These are phyloP conservation scores for Labyrinthula sp. DNA, from an alignment of 352 stramenopile species.

Conservation along the genomic window DNA sequence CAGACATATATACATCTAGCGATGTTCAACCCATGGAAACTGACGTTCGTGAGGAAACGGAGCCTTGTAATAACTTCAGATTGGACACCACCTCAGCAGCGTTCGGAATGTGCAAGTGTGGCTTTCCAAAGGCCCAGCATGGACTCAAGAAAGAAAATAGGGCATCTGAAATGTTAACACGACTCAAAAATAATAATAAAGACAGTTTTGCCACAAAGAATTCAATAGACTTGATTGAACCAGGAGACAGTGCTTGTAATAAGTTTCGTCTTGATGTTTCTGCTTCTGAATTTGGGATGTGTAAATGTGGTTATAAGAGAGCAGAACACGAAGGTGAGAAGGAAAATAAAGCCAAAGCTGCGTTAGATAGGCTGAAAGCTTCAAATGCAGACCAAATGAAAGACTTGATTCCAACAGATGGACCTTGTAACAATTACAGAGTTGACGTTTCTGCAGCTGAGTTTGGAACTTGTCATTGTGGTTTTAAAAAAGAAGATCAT, in stretches of 20 bases:
- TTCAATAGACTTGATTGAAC: too few relatives aligned
- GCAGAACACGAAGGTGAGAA: conserved; percentile 21
- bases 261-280: conserved; percentile 28
- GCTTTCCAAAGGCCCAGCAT: conserved; percentile 13
- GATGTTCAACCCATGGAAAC: too few relatives aligned
- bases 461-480: conserved; percentile 20
- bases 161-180: conserved; percentile 8
- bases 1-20: too few relatives aligned
- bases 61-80: conserved; percentile 14
- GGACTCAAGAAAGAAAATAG: conserved; percentile 16
- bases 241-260: conserved; percentile 8
- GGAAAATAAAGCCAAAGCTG: conserved; percentile 7
- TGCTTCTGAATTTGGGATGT: conserved; percentile 25
- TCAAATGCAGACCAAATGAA: neutral
- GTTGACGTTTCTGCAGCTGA: conserved; percentile 2
- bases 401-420: neutral
- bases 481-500: conserved; percentile 22
- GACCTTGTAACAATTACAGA: conserved; percentile 17
- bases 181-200: neutral
- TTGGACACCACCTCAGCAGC: conserved; percentile 14
- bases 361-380: conserved; percentile 5
- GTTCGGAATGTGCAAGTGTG: conserved; percentile 29
- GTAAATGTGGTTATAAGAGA: conserved; percentile 23
- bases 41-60: too few relatives aligned
- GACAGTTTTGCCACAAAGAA: neutral